Conservation (phyloP, 2,329 filamentous ascomycete species). For the Fusarium verrucosum region DNA sequence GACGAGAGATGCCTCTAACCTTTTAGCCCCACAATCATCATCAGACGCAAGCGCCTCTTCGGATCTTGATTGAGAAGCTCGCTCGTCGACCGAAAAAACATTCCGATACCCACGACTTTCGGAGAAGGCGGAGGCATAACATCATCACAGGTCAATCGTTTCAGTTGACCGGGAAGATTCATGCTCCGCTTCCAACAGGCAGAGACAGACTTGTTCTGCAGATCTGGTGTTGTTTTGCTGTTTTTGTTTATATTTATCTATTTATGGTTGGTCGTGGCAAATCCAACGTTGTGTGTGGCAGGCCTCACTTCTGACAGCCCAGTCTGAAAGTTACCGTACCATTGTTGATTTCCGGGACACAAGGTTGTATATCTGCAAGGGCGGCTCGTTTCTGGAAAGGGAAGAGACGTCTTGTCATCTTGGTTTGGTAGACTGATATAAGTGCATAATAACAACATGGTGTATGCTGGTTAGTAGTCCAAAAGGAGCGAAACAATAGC, state of each 20-base stretch:
- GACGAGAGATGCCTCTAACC: constrained; percentile 19
- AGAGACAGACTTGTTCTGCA: constrained; percentile 6
- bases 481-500: constrained; percentile 13
- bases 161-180: constrained; percentile 29
- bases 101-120: constrained; percentile 38
- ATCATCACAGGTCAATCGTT: constrained; percentile 27
- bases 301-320: constrained; percentile 26
- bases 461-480: background rate
- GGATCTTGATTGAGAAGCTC: constrained; percentile 42
- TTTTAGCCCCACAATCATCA: constrained; percentile 33
- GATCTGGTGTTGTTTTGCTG: constrained; percentile 22
- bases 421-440: background rate
- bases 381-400: constrained; percentile 39
- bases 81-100: constrained; percentile 34
- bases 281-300: constrained; percentile 8
- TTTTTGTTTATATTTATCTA: constrained; percentile 10
- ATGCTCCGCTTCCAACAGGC: constrained; percentile 14
- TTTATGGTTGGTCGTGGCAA: constrained; percentile 4
- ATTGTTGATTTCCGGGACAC: constrained; percentile 5
- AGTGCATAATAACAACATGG: background rate
- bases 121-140: constrained; percentile 1
- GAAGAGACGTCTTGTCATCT: constrained; percentile 2
- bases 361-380: constrained; percentile 32
- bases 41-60: constrained; percentile 42
- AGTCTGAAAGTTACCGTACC: constrained; percentile 7